A percentile compares a stretch with the other conserved stretches of the same genome.
Conservation (phyloP, 345 rosid genomes). For the Salix viminalis region DNA sequence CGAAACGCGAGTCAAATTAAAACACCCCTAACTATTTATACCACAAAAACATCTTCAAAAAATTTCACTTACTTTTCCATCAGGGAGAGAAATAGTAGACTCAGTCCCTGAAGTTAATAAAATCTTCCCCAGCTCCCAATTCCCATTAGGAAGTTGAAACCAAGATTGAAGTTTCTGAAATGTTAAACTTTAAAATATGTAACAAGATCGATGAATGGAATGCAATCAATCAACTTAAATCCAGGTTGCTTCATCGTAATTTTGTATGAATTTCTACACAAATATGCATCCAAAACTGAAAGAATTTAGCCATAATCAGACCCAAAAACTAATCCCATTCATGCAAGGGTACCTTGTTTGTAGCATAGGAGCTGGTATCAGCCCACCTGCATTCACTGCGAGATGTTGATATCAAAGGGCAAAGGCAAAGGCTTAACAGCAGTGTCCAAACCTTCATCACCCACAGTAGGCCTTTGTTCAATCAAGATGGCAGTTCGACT, state of each 20-base stretch:
- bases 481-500: constrained; percentile 27
- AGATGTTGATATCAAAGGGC: constrained; percentile 45
- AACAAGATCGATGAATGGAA: constrained; percentile 11
- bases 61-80: constrained; percentile 64
- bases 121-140: constrained; percentile 83
- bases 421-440: constrained; percentile 44
- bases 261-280: not conserved
- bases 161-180: constrained; percentile 81
- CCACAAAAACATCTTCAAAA: constrained; percentile 8
- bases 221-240: not conserved
- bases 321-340: not conserved
- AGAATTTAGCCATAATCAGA: not conserved
- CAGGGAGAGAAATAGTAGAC: constrained; percentile 61
- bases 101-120: constrained; percentile 62
- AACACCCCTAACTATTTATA: constrained; percentile 13
- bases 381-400: constrained; percentile 63
- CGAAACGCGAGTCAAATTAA: constrained; percentile 7
- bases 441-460: constrained; percentile 47
- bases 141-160: constrained; percentile 77
- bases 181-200: constrained; percentile 19
- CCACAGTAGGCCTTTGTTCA: constrained; percentile 47
- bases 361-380: constrained; percentile 61
- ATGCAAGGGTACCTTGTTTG: constrained; percentile 60
- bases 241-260: constrained; percentile 1
- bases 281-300: not conserved